Base-by-base conservation (phyloP, 129 eudicot genomes). In the Centaurea solstitialis region DNA sequence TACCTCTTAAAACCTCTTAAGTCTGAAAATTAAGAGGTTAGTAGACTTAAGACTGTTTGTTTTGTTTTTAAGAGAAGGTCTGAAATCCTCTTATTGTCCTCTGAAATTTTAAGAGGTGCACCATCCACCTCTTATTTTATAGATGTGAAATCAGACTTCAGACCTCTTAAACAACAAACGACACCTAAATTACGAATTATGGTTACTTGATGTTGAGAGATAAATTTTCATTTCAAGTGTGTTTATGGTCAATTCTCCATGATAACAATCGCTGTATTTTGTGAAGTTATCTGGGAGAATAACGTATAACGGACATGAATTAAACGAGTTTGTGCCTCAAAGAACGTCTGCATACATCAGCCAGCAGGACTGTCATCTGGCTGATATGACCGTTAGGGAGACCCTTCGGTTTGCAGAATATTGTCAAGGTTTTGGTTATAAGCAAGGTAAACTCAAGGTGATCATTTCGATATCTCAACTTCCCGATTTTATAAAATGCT, bases 301-400 rank as follows among this genome's bases (percentile, higher is more conserved):
- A 68, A 87, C 85, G 22, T 95, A 92, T 76, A 95, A 95, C 59
- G 99, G 99, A 72, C 90, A 87, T 76, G 89, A 85, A 37, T 82
- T 92, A 41, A 68, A 83, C 15, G 99, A 95, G 87, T 95, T 95
- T 84, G 90, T 90, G 72, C 98, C 99, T 75, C 99, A 92, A 84
- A 91, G 93, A 77, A 92, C 94, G 68, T 89, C 97, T 79, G 90
- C 91, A 40, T 92, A 95, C 79, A 90, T 93, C 33, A 89, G 94
- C 43, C 98, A 95, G 81, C 86, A 88, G 78, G 98, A 95, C 76
- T 84, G 88, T 87, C 99, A 95, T 83, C 88, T 87, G 89, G 92
- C 97, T 26, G 99, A 95, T 79, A 95, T 95, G 99, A 95, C 99
- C 62, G 98, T 95, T 4, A 85, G 92, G 78, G 98, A 94, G 83